Percentiles rank a stretch among this genome's conserved stretches.
These are phyloP conservation scores for Apiospora arundinis DNA, from an alignment of 2,329 filamentous ascomycete genomes.

Conservation along the genomic window DNA sequence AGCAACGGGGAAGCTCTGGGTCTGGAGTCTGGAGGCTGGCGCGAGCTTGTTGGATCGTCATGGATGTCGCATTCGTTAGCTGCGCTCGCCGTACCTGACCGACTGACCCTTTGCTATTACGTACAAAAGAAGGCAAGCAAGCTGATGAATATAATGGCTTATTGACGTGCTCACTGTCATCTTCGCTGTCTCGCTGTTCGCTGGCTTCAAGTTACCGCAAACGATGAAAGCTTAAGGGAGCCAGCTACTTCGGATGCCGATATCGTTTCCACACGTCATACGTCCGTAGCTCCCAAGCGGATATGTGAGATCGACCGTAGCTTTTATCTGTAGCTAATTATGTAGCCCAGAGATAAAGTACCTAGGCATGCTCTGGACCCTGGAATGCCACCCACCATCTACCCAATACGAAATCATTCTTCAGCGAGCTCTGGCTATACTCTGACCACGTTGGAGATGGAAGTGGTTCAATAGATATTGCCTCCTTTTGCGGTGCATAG, in stretches of 20 bases:
- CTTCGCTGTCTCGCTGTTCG: background rate
- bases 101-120: background rate
- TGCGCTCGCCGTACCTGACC: background rate
- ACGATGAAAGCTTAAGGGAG: background rate
- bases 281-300: background rate
- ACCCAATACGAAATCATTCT: background rate
- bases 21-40: background rate
- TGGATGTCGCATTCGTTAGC: background rate
- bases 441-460: background rate
- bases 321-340: constrained; percentile 15
- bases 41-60: background rate
- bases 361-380: background rate
- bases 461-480: too few species aligned
- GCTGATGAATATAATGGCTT: constrained; percentile 10
- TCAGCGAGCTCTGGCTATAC: background rate
- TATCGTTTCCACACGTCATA: background rate
- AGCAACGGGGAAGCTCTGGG: constrained; percentile 1
- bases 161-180: background rate
- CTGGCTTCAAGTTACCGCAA: background rate
- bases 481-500: background rate
- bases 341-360: background rate
- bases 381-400: background rate
- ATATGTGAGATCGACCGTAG: constrained; percentile 1
- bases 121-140: background rate
- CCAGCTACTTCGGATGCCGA: background rate